phyloP scores from a whole-genome alignment of 352 stramenopile genomes.

The Globisporangium solare region DNA sequence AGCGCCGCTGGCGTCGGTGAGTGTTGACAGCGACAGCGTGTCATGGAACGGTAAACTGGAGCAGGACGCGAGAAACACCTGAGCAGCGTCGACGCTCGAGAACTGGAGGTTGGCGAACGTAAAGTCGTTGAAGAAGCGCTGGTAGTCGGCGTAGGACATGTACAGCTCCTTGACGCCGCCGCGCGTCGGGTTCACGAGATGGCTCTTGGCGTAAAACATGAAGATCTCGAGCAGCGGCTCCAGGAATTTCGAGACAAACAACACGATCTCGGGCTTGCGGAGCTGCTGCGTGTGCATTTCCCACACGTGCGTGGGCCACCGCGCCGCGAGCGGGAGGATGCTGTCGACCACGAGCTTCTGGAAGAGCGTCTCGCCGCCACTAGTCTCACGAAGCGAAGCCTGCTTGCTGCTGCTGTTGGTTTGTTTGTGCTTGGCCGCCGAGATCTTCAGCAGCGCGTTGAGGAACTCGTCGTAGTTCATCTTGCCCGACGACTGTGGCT shows the following conservation, averaged over 20 bases:
- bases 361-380: slow-evolving; percentile 52
- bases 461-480: slow-evolving; percentile 81
- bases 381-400: slow-evolving; percentile 17
- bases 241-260: slow-evolving; percentile 63
- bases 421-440: slow-evolving; percentile 26
- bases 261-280: slow-evolving; percentile 41
- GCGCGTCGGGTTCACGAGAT: slow-evolving; percentile 27
- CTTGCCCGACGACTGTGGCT: slow-evolving; percentile 44
- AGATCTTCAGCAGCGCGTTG: slow-evolving; percentile 71
- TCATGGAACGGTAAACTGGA: slow-evolving; percentile 47
- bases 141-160: slow-evolving; percentile 67
- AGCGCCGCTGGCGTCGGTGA: slow-evolving; percentile 1
- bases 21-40: slow-evolving; percentile 12
- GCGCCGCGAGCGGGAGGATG: slow-evolving; percentile 51
- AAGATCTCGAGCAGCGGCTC: slow-evolving; percentile 68
- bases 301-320: slow-evolving; percentile 55
- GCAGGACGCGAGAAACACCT: slow-evolving; percentile 67
- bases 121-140: slow-evolving; percentile 77
- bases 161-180: slow-evolving; percentile 54
- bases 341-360: slow-evolving; percentile 50
- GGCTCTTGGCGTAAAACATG: slow-evolving; percentile 70
- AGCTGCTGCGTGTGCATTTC: slow-evolving; percentile 41
- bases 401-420: slow-evolving; percentile 22
- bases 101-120: slow-evolving; percentile 60
- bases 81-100: slow-evolving; percentile 61